Conservation (phyloP, 106 monocot species). For the Acorus calamus region DNA sequence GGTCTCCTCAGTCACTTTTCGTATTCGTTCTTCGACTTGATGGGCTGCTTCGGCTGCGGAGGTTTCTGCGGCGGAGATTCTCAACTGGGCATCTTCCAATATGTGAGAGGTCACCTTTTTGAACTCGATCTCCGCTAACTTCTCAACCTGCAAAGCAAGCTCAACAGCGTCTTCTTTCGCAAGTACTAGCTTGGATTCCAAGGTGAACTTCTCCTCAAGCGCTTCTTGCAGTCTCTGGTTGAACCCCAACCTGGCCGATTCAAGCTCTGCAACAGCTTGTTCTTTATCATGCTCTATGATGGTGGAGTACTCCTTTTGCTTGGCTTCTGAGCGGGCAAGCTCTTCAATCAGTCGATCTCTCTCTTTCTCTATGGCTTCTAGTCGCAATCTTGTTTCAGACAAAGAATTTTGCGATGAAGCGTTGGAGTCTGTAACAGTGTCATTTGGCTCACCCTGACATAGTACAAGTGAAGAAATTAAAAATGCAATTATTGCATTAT, state of each 20-base stretch:
- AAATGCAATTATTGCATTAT: too few relatives aligned
- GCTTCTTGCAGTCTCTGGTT: conserved; percentile 18
- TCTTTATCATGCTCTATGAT: conserved; percentile 28
- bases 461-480: not conserved
- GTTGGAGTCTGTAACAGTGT: not conserved
- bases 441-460: not conserved
- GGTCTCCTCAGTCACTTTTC: conserved; percentile 16
- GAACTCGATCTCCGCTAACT: conserved; percentile 24
- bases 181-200: conserved; percentile 25
- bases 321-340: conserved; percentile 20
- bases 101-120: conserved; percentile 27
- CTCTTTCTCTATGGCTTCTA: conserved; percentile 14
- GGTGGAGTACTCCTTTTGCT: conserved; percentile 16
- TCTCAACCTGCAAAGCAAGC: conserved; percentile 30
- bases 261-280: conserved; percentile 20
- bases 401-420: conserved; percentile 1
- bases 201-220: conserved; percentile 12
- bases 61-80: conserved; percentile 27
- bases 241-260: conserved; percentile 24
- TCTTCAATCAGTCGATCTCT: conserved; percentile 22
- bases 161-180: conserved; percentile 34
- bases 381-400: conserved; percentile 12
- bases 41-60: conserved; percentile 22
- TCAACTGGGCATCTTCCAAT: conserved; percentile 19
- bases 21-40: conserved; percentile 22